Evolutionary conservation across 2,329 filamentous ascomycete genomes (phyloP).

Genomic region (Diaporthe caulivora): DNA sequence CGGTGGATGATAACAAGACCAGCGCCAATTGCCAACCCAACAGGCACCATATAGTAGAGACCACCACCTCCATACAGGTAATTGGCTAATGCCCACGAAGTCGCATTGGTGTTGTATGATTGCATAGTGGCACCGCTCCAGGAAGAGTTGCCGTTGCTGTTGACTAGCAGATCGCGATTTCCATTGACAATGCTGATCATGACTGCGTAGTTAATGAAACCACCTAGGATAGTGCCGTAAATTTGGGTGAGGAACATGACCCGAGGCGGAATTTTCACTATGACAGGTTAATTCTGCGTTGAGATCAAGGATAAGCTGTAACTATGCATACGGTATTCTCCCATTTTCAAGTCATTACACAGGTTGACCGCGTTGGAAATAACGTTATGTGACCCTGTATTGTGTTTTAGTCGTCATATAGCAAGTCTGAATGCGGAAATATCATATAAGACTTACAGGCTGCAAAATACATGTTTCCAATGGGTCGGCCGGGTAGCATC

Average conservation of each 20-base stretch:
- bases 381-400: slow-evolving; percentile 68
- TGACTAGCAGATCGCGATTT: slow-evolving; percentile 60
- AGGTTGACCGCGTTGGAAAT: slow-evolving; percentile 63
- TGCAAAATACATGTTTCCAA: slow-evolving; percentile 56
- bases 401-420: slow-evolving; percentile 40
- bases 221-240: slow-evolving; percentile 67
- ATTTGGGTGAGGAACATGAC: slow-evolving; percentile 69
- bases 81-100: slow-evolving; percentile 63
- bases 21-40: slow-evolving; percentile 63
- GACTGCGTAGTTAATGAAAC: slow-evolving; percentile 65
- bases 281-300: slow-evolving; percentile 41
- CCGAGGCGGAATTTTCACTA: slow-evolving; percentile 66
- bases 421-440: neutral
- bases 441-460: neutral
- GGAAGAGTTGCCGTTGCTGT: slow-evolving; percentile 59
- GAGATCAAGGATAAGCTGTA: neutral
- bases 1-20: slow-evolving; percentile 59
- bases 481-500: slow-evolving; percentile 61
- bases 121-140: slow-evolving; percentile 68
- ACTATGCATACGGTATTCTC: slow-evolving; percentile 63
- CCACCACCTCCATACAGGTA: slow-evolving; percentile 63
- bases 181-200: slow-evolving; percentile 66
- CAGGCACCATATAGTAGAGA: slow-evolving; percentile 60
- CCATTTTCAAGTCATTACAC: slow-evolving; percentile 68
- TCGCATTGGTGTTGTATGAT: slow-evolving; percentile 60